phyloP scores from a whole-genome alignment of 75 land plant genomes.

The Sequoia sempervirens region DNA sequence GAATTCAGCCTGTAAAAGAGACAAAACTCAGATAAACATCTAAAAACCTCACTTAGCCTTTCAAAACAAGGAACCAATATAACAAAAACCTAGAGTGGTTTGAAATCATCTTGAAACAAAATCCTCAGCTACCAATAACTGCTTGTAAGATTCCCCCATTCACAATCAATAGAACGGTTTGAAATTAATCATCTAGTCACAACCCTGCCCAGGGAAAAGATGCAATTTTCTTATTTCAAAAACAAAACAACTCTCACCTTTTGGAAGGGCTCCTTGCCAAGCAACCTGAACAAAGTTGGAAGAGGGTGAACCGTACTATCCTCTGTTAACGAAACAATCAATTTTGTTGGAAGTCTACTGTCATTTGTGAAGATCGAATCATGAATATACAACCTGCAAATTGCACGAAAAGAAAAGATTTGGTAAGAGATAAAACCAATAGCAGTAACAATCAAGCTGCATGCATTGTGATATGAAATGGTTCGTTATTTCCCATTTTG shows the following conservation, averaged over 20 bases:
- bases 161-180: background rate
- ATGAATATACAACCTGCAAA: constrained; percentile 68
- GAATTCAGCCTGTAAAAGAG: constrained; percentile 65
- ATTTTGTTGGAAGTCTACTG: constrained; percentile 29
- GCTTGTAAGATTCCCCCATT: background rate
- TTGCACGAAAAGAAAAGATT: background rate
- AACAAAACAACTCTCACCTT: constrained; percentile 33
- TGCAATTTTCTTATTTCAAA: background rate
- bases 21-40: background rate
- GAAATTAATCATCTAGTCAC: background rate
- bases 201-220: background rate
- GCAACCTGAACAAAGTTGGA: constrained; percentile 66
- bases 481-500: background rate
- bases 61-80: background rate
- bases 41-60: background rate
- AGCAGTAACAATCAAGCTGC: background rate
- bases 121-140: background rate
- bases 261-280: constrained; percentile 62
- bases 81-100: background rate
- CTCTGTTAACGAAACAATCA: constrained; percentile 25
- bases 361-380: constrained; percentile 53
- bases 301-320: constrained; percentile 68
- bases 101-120: background rate
- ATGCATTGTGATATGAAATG: background rate
- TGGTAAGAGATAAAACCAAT: background rate